phyloP scores from a whole-genome alignment of 2,329 filamentous ascomycete genomes.

The Botrytis pseudocinerea region DNA sequence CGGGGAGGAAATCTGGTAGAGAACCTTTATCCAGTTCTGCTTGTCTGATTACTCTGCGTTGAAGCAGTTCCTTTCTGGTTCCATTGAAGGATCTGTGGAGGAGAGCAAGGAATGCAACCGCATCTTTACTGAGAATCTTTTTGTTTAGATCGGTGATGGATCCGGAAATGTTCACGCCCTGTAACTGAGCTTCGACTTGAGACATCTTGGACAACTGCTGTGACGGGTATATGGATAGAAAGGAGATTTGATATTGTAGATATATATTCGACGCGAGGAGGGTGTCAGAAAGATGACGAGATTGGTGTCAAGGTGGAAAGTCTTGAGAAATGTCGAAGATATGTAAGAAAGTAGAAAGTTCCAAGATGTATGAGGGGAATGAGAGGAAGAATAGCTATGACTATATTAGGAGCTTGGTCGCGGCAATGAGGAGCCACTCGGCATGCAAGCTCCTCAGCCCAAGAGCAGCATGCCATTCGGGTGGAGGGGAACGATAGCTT shows the following conservation, averaged over 20 bases:
- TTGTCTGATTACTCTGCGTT: conserved; percentile 83
- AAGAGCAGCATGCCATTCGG: conserved; percentile 23
- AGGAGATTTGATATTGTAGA: neutral
- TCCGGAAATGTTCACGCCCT: conserved; percentile 85
- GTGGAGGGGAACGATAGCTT: conserved; percentile 19
- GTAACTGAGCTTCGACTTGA: conserved; percentile 72
- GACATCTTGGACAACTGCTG: conserved; percentile 52
- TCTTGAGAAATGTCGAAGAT: neutral
- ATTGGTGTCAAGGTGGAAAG: neutral
- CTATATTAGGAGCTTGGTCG: conserved; percentile 15
- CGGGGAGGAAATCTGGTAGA: conserved; percentile 90
- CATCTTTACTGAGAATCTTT: conserved; percentile 90
- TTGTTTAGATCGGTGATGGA: conserved; percentile 73
- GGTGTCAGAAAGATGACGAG: neutral
- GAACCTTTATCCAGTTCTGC: conserved; percentile 88
- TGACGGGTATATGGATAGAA: conserved; percentile 3
- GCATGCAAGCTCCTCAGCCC: neutral
- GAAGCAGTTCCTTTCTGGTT: conserved; percentile 83
- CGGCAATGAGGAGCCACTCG: conserved; percentile 20
- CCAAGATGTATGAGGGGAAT: neutral
- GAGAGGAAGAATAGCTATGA: conserved; percentile 10
- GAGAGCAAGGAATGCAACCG: conserved; percentile 87
- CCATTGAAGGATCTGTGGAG: conserved; percentile 93
- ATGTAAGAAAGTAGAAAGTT: neutral
- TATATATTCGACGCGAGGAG: neutral